Evolutionary conservation across 2,329 filamentous ascomycete species (phyloP).

Genomic region (Torrubiella hemipterigena): DNA sequence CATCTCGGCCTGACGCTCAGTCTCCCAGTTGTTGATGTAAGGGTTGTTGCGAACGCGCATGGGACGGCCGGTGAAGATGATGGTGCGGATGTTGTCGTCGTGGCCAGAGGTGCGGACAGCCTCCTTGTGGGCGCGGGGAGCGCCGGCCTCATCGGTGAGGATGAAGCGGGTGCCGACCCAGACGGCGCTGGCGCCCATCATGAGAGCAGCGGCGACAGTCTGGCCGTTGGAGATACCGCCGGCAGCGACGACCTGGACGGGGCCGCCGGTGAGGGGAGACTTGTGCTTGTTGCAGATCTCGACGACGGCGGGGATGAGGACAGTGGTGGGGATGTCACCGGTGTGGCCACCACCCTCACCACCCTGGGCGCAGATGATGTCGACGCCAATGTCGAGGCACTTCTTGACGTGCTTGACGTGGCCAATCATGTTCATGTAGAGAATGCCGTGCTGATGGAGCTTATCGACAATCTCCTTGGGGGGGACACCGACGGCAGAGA

Average conservation of each 20-base stretch:
- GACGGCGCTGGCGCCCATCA: constrained; percentile 83
- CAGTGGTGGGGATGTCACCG: constrained; percentile 80
- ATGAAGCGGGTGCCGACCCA: constrained; percentile 98
- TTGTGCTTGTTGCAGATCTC: constrained; percentile 69
- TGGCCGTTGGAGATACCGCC: constrained; percentile 92
- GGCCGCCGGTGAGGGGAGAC: constrained; percentile 74
- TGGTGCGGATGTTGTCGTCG: constrained; percentile 91
- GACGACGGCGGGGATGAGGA: constrained; percentile 88
- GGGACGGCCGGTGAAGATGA: constrained; percentile 96
- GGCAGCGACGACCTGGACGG: constrained; percentile 85
- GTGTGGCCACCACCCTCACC: constrained; percentile 96
- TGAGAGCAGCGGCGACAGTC: constrained; percentile 77
- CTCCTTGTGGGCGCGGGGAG: constrained; percentile 88
- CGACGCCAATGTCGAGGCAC: constrained; percentile 80
- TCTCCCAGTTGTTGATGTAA: constrained; percentile 95
- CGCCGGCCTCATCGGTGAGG: constrained; percentile 85
- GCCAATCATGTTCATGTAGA: constrained; percentile 99
- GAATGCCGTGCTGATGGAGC: constrained; percentile 74
- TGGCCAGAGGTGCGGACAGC: constrained; percentile 83
- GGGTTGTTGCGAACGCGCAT: constrained; percentile 86
- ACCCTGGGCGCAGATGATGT: constrained; percentile 97
- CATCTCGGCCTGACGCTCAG: constrained; percentile 80
- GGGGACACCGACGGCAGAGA: constrained; percentile 90
- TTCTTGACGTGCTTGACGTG: constrained; percentile 99
- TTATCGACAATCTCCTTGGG: constrained; percentile 80